A percentile compares a stretch with the other conserved stretches of the same genome.
phyloP scores from a whole-genome alignment of 257 asterid genomes.

The Nicotiana otophora region DNA sequence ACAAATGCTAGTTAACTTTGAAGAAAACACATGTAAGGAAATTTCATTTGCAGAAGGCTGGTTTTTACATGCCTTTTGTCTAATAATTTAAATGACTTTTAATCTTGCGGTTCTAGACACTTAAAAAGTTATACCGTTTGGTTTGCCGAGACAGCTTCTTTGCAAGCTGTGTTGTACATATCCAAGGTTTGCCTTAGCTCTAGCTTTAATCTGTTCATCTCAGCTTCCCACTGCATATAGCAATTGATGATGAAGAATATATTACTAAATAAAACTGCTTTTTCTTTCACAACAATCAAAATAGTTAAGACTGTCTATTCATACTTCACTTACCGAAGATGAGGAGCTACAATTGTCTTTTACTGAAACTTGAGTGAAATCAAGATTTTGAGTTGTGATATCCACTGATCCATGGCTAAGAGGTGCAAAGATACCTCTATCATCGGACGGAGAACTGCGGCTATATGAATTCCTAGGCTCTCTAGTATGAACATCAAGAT shows the following conservation, averaged over 20 bases:
- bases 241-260: constrained; percentile 5
- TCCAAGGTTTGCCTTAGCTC: constrained; percentile 67
- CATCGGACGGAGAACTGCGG: constrained; percentile 11
- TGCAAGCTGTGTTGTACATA: constrained; percentile 70
- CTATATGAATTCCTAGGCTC: constrained; percentile 15
- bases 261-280: background rate
- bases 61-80: background rate
- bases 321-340: constrained; percentile 32
- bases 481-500: constrained; percentile 15
- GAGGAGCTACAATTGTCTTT: constrained; percentile 14
- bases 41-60: background rate
- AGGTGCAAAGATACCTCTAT: constrained; percentile 13
- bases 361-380: constrained; percentile 16
- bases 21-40: background rate
- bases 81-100: background rate
- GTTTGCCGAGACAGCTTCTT: constrained; percentile 59
- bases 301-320: background rate
- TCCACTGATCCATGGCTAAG: constrained; percentile 21
- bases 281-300: background rate
- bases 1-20: background rate
- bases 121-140: constrained; percentile 34
- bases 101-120: background rate
- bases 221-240: constrained; percentile 31
- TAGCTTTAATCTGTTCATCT: constrained; percentile 46
- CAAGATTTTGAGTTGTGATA: constrained; percentile 21